Conservation (phyloP, 352 stramenopile species). For the Blastocystis sp. region DNA sequence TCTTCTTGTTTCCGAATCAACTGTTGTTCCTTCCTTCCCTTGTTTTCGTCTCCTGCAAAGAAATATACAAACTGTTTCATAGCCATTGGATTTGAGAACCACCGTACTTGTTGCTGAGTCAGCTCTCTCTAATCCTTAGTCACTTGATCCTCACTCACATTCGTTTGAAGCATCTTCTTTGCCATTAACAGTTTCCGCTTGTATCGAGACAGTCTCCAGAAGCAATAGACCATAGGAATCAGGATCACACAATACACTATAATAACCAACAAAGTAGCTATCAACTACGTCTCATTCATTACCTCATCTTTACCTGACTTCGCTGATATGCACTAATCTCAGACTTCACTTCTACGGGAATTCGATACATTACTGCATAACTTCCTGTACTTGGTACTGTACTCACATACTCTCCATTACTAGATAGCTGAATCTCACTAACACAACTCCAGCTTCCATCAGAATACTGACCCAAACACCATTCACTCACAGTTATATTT, state of each 20-base stretch:
- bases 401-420: neutral
- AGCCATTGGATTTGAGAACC: constrained; percentile 21
- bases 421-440: neutral
- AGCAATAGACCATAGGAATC: neutral
- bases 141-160: neutral
- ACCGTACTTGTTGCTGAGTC: neutral
- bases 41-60: constrained; percentile 42
- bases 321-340: neutral
- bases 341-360: neutral
- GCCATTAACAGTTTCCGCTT: neutral
- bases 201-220: neutral
- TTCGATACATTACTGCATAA: constrained; percentile 31
- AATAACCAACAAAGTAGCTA: neutral
- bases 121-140: neutral
- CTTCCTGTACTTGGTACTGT: neutral
- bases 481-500: neutral
- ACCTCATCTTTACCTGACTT: neutral
- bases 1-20: neutral
- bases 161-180: neutral
- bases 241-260: neutral
- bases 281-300: constrained; percentile 18
- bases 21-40: neutral
- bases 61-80: neutral
- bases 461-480: constrained; percentile 30
- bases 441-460: neutral